These are phyloP conservation scores for Candida jianshihensis DNA, from an alignment of 805 yeast species.

Conservation along the genomic window DNA sequence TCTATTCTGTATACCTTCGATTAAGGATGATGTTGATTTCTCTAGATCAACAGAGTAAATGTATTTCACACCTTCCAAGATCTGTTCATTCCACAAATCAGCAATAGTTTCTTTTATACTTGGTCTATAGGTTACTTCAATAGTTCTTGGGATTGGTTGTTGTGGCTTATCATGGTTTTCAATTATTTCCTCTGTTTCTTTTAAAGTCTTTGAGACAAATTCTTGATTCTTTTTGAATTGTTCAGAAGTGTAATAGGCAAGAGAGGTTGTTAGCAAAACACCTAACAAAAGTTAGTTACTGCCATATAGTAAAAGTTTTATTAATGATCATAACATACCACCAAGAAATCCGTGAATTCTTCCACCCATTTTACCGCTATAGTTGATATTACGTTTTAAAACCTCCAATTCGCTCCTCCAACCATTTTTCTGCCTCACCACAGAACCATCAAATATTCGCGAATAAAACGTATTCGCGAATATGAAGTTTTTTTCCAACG, in stretches of 20 bases:
- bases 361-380: constrained; percentile 43
- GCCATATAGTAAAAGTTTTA: not conserved
- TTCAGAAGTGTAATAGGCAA: constrained; percentile 54
- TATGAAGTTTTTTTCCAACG: not conserved
- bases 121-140: constrained; percentile 37
- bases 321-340: constrained; percentile 24
- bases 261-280: constrained; percentile 54
- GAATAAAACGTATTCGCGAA: not conserved
- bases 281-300: constrained; percentile 3
- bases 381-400: no score
- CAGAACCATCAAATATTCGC: constrained; percentile 1
- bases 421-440: no score
- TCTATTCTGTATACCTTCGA: constrained; percentile 1
- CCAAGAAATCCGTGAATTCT: constrained; percentile 50
- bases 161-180: constrained; percentile 43
- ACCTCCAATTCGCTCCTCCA: no score
- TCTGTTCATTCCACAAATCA: constrained; percentile 76
- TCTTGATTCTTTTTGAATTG: constrained; percentile 44
- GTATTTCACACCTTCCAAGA: constrained; percentile 57
- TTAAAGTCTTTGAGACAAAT: constrained; percentile 40
- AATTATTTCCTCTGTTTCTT: constrained; percentile 41
- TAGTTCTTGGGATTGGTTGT: constrained; percentile 34
- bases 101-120: constrained; percentile 55
- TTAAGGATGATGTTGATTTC: constrained; percentile 18
- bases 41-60: constrained; percentile 48